A percentile compares a stretch with the other conserved stretches of the same genome.
These are phyloP conservation scores for Neoscytalidium dimidiatum DNA, from an alignment of 2,329 filamentous ascomycete species.

Conservation along the genomic window DNA sequence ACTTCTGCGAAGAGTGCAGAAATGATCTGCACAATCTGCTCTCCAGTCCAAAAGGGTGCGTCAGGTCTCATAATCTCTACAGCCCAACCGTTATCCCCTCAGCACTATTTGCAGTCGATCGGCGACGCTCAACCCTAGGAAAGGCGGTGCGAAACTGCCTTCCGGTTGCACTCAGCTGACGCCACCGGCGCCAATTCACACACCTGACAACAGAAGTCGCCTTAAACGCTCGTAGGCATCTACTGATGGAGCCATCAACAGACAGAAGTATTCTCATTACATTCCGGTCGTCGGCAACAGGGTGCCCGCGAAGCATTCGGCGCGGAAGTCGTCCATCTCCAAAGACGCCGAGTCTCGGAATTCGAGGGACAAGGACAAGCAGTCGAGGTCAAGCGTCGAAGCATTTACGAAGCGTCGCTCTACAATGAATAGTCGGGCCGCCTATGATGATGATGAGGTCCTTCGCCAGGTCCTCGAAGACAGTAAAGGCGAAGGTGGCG, in stretches of 20 bases:
- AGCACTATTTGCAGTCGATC: background rate
- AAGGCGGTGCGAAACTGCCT: background rate
- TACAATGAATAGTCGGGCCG: conserved; percentile 96
- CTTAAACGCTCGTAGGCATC: background rate
- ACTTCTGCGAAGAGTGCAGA: conserved; percentile 94
- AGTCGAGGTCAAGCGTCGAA: conserved; percentile 56
- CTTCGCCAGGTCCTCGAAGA: conserved; percentile 89
- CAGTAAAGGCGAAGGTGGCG: conserved; percentile 77
- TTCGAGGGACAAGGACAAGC: conserved; percentile 56
- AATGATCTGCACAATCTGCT: conserved; percentile 88
- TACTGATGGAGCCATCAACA: conserved; percentile 33
- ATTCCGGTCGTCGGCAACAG: conserved; percentile 59
- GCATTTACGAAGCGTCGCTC: conserved; percentile 80
- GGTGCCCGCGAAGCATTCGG: conserved; percentile 50
- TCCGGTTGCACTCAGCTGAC: conserved; percentile 4
- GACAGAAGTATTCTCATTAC: conserved; percentile 65
- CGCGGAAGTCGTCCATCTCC: conserved; percentile 64
- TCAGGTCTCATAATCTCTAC: conserved; percentile 16
- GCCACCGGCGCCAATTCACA: conserved; percentile 20
- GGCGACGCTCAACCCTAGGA: background rate
- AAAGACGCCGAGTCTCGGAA: conserved; percentile 62
- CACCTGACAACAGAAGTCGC: background rate
- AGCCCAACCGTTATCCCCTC: background rate
- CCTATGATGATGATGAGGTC: conserved; percentile 93
- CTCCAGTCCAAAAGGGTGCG: conserved; percentile 82